phyloP scores from a whole-genome alignment of 805 yeast species.

The Ogataea pignaliae region DNA sequence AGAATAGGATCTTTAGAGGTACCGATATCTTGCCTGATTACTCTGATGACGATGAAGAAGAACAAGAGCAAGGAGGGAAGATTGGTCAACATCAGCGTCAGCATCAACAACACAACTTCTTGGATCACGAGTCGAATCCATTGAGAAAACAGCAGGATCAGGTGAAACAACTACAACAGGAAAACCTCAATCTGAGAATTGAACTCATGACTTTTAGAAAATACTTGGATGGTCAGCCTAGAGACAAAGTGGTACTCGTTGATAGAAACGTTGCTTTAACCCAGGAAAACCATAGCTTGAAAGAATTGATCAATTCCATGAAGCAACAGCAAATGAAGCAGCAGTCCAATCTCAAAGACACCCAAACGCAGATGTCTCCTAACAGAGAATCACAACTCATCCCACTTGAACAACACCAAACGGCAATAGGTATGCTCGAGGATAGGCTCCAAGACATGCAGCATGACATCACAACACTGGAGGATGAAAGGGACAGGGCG shows the following conservation, averaged over 20 bases:
- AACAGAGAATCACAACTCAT: too few species aligned
- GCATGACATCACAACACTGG: too few species aligned
- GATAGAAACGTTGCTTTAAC: slow-evolving; percentile 32
- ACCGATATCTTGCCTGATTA: slow-evolving; percentile 25
- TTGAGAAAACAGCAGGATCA: slow-evolving; percentile 24
- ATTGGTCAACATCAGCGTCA: slow-evolving; percentile 4
- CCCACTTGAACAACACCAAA: too few species aligned
- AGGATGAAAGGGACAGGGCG: too few species aligned
- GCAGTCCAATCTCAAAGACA: too few species aligned
- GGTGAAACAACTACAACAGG: slow-evolving; percentile 30
- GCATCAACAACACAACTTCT: slow-evolving; percentile 5
- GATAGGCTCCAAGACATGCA: too few species aligned
- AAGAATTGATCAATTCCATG: slow-evolving; percentile 1
- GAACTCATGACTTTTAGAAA: slow-evolving; percentile 37
- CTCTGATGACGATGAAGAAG: slow-evolving; percentile 11
- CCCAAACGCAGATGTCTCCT: too few species aligned
- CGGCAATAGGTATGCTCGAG: too few species aligned
- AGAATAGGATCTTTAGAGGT: slow-evolving; percentile 20
- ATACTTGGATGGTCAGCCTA: slow-evolving; percentile 38
- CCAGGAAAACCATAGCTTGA: slow-evolving; percentile 22
- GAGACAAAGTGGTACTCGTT: slow-evolving; percentile 34
- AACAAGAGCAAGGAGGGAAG: slow-evolving; percentile 1
- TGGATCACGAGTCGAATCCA: slow-evolving; percentile 19
- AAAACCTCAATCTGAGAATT: slow-evolving; percentile 40
- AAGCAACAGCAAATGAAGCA: neutral